phyloP scores from a whole-genome alignment of 2,329 filamentous ascomycete genomes.

The Coniochaeta hoffmannii region DNA sequence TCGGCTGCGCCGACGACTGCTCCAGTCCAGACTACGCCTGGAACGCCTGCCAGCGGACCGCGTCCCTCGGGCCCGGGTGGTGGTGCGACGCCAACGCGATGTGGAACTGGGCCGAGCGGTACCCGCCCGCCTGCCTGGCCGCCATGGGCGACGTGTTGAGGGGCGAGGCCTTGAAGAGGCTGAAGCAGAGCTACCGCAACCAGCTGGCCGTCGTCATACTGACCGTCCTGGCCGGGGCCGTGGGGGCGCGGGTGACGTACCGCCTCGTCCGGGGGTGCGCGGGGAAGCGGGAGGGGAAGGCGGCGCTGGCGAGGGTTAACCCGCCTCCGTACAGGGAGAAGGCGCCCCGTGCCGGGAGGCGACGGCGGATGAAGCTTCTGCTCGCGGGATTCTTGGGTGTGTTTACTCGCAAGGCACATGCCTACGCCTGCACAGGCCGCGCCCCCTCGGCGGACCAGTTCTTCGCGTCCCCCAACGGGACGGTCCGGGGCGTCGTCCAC shows the following conservation, averaged over 20 bases:
- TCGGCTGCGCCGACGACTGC: slow-evolving; percentile 13
- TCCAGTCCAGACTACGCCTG: slow-evolving; percentile 10
- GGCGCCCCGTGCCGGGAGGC: not conserved
- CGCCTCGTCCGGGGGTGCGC: slow-evolving; percentile 5
- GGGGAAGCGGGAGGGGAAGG: not conserved
- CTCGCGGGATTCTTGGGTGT: not conserved
- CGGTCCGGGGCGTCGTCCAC: slow-evolving; percentile 9
- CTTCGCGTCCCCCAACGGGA: slow-evolving; percentile 7
- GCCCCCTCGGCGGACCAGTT: slow-evolving; percentile 6
- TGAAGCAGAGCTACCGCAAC: slow-evolving; percentile 10
- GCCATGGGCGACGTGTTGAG: not conserved
- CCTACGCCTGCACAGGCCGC: slow-evolving; percentile 9
- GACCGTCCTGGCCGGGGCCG: slow-evolving; percentile 8
- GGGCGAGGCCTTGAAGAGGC: slow-evolving; percentile 3
- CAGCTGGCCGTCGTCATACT: slow-evolving; percentile 10
- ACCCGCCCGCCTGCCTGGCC: slow-evolving; percentile 10
- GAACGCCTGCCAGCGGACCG: slow-evolving; percentile 13
- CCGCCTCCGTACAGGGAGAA: not conserved
- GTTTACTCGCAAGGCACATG: not conserved
- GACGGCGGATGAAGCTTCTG: not conserved
- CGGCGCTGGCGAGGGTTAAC: not conserved
- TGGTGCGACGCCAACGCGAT: slow-evolving; percentile 14
- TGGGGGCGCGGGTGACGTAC: slow-evolving; percentile 7
- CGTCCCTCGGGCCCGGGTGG: too few relatives aligned
- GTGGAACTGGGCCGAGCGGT: slow-evolving; percentile 16